These are phyloP conservation scores for Cutaneotrichosporon sp. DNA, from an alignment of 1,284 basidiomycete species.

Conservation along the genomic window DNA sequence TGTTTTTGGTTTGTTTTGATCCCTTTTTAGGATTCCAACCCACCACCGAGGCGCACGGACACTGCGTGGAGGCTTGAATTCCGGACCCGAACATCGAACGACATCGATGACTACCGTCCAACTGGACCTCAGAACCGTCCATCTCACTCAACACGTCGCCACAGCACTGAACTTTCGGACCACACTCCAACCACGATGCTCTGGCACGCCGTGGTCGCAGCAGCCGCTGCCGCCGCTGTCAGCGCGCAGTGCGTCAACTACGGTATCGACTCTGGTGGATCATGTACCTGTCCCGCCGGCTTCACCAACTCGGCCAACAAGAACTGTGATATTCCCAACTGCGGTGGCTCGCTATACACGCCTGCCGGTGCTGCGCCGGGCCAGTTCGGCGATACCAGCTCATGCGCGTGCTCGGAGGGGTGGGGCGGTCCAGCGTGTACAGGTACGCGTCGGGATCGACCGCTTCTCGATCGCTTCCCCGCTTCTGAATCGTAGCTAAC, in stretches of 20 bases:
- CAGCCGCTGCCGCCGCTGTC: neutral
- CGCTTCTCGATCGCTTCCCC: neutral
- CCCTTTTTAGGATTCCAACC: neutral
- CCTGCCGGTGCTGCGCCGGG: conserved; percentile 43
- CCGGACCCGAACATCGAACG: too few species aligned
- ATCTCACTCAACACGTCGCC: neutral
- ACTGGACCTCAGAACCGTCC: too few species aligned
- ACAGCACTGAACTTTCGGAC: neutral
- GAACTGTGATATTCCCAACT: conserved; percentile 53
- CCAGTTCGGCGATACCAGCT: conserved; percentile 54
- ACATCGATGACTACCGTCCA: too few species aligned
- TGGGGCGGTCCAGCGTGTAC: conserved; percentile 77
- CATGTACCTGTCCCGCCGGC: conserved; percentile 68
- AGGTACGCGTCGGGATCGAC: conserved; percentile 32
- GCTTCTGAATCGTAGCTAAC: too few species aligned
- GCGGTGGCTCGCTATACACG: conserved; percentile 68
- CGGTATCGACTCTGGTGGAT: neutral
- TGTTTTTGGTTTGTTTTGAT: too few species aligned
- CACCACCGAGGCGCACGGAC: neutral
- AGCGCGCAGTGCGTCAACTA: conserved; percentile 12
- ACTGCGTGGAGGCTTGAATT: too few species aligned
- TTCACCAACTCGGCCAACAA: conserved; percentile 28
- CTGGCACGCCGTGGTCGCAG: conserved; percentile 3
- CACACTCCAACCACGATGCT: neutral
- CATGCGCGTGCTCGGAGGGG: conserved; percentile 63